Conservation (phyloP, 2,329 filamentous ascomycete genomes). For the Penicillium sp. region DNA sequence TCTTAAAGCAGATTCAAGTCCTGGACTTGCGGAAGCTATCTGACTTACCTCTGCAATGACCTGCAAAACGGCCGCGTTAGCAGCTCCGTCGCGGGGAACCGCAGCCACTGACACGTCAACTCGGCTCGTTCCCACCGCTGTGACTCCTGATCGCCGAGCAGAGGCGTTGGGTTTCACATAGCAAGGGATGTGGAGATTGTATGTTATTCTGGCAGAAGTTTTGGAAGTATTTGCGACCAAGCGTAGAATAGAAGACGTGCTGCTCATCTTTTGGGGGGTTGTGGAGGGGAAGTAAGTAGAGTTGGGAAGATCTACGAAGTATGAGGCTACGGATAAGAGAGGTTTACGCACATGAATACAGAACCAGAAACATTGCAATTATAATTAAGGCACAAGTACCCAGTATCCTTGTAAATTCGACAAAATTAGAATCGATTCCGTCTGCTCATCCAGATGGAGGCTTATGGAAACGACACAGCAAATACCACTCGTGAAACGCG, state of each 20-base stretch:
- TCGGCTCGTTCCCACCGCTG: slow-evolving; percentile 55
- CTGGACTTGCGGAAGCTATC: not conserved
- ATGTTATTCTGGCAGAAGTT: slow-evolving; percentile 11
- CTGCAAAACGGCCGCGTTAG: slow-evolving; percentile 66
- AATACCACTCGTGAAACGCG: not conserved
- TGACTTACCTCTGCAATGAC: slow-evolving; percentile 60
- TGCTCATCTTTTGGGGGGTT: slow-evolving; percentile 11
- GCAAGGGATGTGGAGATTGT: slow-evolving; percentile 62
- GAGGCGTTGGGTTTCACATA: slow-evolving; percentile 68
- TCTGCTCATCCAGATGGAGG: not conserved
- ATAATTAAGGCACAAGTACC: not conserved
- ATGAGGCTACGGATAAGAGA: not conserved
- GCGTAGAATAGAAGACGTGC: slow-evolving; percentile 7
- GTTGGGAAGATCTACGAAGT: not conserved
- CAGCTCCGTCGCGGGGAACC: slow-evolving; percentile 65
- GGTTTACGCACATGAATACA: not conserved
- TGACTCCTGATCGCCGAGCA: slow-evolving; percentile 63
- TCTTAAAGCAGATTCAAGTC: too few species aligned
- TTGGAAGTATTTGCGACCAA: slow-evolving; percentile 12
- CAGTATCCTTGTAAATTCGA: not conserved
- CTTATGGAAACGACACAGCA: too few species aligned
- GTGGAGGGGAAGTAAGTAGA: not conserved
- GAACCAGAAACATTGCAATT: not conserved
- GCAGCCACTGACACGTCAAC: slow-evolving; percentile 68
- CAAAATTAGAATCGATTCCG: not conserved